These are phyloP conservation scores for Lasiodiplodia sp. DNA, from an alignment of 2,329 filamentous ascomycete species.

Conservation along the genomic window DNA sequence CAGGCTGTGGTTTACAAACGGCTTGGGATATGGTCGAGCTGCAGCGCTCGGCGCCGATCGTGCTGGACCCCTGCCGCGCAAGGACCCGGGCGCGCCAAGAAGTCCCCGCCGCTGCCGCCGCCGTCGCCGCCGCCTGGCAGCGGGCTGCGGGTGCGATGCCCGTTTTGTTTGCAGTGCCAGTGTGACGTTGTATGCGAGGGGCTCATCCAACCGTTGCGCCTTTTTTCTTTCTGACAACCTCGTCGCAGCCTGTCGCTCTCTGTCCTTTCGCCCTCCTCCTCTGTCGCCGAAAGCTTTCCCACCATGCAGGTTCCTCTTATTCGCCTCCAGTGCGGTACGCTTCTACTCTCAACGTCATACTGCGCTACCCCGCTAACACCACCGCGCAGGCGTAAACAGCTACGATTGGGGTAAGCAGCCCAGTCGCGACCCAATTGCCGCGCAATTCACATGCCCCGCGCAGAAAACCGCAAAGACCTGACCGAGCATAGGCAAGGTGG, in stretches of 20 bases:
- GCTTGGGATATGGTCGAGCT: conserved; percentile 4
- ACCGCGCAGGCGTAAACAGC: conserved; percentile 84
- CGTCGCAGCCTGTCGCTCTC: not conserved
- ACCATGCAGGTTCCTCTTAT: conserved; percentile 80
- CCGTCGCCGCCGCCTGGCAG: not conserved
- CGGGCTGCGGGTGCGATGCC: not conserved
- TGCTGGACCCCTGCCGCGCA: conserved; percentile 16
- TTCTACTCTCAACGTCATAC: conserved; percentile 1
- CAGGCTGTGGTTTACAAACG: conserved; percentile 5
- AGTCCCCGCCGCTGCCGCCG: conserved; percentile 16
- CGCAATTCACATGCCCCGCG: conserved; percentile 28
- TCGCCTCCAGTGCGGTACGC: conserved; percentile 76
- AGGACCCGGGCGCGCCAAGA: conserved; percentile 2
- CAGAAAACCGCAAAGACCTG: conserved; percentile 32
- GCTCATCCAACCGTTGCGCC: not conserved
- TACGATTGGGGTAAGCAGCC: conserved; percentile 84
- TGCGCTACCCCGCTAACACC: conserved; percentile 37
- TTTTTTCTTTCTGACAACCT: not conserved
- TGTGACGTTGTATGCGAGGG: conserved; percentile 24
- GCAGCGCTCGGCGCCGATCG: conserved; percentile 4
- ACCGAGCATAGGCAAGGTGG: conserved; percentile 74
- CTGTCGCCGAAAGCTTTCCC: not conserved
- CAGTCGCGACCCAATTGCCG: conserved; percentile 35
- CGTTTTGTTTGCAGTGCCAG: not conserved
- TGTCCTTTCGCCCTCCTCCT: not conserved